Evolutionary conservation across 805 yeast genomes (phyloP).

Genomic region (Yarrowia yakushimensis): DNA sequence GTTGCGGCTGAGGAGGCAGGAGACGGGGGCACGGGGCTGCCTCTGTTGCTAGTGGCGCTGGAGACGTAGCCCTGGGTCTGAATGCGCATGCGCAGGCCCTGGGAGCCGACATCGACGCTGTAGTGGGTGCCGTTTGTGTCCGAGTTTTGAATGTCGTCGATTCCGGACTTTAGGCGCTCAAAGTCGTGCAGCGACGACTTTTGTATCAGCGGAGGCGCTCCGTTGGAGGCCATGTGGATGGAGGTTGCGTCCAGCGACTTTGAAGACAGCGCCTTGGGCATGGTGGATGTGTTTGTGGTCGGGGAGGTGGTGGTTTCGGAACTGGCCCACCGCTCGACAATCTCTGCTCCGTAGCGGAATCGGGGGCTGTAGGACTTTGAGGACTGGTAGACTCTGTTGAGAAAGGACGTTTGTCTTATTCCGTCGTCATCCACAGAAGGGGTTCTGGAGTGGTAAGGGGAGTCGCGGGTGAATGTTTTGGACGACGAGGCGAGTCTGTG

Average conservation of each 20-base stretch:
- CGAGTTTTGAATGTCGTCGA: constrained; percentile 23
- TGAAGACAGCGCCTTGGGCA: constrained; percentile 21
- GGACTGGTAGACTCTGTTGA: constrained; percentile 23
- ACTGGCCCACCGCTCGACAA: constrained; percentile 43
- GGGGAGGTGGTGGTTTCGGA: not conserved
- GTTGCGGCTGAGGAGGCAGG: not conserved
- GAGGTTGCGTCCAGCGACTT: constrained; percentile 21
- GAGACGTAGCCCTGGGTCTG: constrained; percentile 12
- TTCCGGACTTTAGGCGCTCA: constrained; percentile 15
- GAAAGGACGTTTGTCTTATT: constrained; percentile 14
- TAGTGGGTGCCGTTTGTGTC: constrained; percentile 16
- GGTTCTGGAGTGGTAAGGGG: constrained; percentile 16
- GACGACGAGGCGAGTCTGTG: not conserved
- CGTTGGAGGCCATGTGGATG: constrained; percentile 18
- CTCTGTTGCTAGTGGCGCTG: not conserved
- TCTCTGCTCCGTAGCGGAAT: constrained; percentile 58
- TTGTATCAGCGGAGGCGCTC: not conserved
- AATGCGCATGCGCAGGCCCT: constrained; percentile 18
- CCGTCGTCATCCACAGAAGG: constrained; percentile 19
- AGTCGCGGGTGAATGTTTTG: constrained; percentile 13
- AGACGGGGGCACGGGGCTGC: constrained; percentile 12
- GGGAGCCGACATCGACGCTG: constrained; percentile 13
- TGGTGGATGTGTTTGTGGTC: not conserved
- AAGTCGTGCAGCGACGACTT: constrained; percentile 24
- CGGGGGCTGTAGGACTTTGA: constrained; percentile 34